Evolutionary conservation across 768 basidiomycete genomes (phyloP).

Genomic region (Lactarius trivialis): DNA sequence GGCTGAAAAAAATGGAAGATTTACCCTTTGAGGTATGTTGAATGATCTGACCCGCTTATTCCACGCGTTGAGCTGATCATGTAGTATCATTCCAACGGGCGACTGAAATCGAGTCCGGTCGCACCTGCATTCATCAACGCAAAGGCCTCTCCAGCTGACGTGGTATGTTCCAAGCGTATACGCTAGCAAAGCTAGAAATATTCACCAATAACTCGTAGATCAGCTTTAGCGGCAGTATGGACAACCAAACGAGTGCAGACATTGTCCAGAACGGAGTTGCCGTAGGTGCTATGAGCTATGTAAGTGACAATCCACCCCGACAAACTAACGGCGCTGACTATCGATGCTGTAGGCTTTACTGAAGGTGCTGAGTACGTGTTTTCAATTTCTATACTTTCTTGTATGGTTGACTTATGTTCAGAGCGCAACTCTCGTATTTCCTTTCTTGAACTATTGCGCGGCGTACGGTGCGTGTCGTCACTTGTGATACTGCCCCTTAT

Average conservation of each 20-base stretch:
- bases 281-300: constrained; percentile 77
- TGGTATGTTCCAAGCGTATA: constrained; percentile 42
- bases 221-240: constrained; percentile 82
- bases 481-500: neutral
- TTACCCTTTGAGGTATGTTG: constrained; percentile 54
- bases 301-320: constrained; percentile 30
- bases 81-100: constrained; percentile 31
- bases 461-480: constrained; percentile 11
- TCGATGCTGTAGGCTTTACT: constrained; percentile 46
- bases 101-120: constrained; percentile 29
- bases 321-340: neutral
- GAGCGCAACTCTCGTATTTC: constrained; percentile 36
- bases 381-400: neutral
- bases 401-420: neutral
- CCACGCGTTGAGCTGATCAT: neutral
- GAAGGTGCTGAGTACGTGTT: constrained; percentile 41
- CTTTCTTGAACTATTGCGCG: constrained; percentile 15
- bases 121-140: constrained; percentile 17
- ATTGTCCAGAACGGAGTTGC: constrained; percentile 57
- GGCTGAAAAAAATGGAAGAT: constrained; percentile 35
- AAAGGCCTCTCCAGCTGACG: constrained; percentile 79
- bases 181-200: neutral
- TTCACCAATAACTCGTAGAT: constrained; percentile 40
- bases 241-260: constrained; percentile 78
- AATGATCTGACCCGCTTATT: neutral